Evolutionary conservation across 768 basidiomycete species (phyloP).

Genomic region (Solioccasus polychromus): DNA sequence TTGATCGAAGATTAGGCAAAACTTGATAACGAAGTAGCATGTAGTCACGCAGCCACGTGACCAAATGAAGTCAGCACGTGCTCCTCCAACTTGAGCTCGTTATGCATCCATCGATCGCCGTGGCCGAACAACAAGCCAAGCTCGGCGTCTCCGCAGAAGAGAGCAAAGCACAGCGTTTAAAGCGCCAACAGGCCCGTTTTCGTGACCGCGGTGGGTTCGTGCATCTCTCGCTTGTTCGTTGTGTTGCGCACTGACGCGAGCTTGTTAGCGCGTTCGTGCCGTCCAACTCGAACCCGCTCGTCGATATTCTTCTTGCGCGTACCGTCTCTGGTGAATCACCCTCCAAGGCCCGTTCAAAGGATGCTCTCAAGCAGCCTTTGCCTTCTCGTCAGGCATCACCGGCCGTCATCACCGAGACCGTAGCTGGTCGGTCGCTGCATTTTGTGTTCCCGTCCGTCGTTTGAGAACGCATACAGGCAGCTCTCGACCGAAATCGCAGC

Average conservation of each 20-base stretch:
- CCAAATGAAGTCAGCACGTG: too few species aligned
- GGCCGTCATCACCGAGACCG: not conserved
- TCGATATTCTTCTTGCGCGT: conserved; percentile 51
- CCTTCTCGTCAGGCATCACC: conserved; percentile 1
- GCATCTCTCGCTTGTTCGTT: not conserved
- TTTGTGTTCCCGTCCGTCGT: not conserved
- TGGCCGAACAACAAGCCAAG: conserved; percentile 20
- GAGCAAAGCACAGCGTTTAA: conserved; percentile 56
- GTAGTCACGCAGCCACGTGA: too few species aligned
- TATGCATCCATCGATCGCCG: not conserved
- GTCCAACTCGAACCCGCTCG: conserved; percentile 44
- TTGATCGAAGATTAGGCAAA: too few species aligned
- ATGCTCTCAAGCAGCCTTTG: conserved; percentile 1
- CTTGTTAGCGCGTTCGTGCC: conserved; percentile 52
- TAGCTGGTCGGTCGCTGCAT: conserved; percentile 13
- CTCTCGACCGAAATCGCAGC: conserved; percentile 8
- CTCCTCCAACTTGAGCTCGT: too few species aligned
- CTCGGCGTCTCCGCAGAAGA: conserved; percentile 45
- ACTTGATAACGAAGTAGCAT: too few species aligned
- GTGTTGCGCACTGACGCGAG: not conserved
- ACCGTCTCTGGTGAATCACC: conserved; percentile 49
- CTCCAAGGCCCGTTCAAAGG: conserved; percentile 23
- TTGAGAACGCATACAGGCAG: conserved; percentile 9
- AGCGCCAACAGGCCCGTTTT: conserved; percentile 64
- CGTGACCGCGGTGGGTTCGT: conserved; percentile 66